These are phyloP conservation scores for Trebouxia sp. DNA, from an alignment of 139 green algal species.

Conservation along the genomic window DNA sequence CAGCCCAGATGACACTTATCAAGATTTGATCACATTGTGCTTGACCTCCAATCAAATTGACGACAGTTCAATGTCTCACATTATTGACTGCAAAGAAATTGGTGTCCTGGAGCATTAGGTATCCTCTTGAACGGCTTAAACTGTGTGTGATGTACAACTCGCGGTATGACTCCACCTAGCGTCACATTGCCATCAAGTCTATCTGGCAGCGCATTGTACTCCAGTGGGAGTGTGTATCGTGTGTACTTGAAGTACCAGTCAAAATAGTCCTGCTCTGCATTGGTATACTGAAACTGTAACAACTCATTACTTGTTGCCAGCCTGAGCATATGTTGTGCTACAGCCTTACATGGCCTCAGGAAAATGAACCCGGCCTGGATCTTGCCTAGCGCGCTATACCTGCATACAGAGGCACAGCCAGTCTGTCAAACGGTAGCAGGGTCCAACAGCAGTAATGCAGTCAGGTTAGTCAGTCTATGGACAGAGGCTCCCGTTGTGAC, in stretches of 20 bases:
- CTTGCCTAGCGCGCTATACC: conserved; percentile 18
- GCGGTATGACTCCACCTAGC: neutral
- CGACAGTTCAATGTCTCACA: neutral
- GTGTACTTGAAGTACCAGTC: conserved; percentile 33
- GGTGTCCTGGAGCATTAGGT: neutral
- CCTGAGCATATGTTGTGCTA: conserved; percentile 8
- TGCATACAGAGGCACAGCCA: neutral
- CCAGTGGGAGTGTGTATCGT: neutral
- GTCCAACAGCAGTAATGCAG: too few species aligned
- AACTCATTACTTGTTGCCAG: neutral
- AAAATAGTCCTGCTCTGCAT: conserved; percentile 28
- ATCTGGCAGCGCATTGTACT: conserved; percentile 20
- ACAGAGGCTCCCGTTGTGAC: too few species aligned
- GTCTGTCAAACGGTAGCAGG: too few species aligned
- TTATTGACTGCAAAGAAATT: conserved; percentile 23
- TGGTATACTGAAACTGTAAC: conserved; percentile 24
- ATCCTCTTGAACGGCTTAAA: conserved; percentile 20
- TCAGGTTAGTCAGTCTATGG: too few species aligned
- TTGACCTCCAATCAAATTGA: too few species aligned
- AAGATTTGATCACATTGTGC: too few species aligned
- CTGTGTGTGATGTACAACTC: conserved; percentile 19
- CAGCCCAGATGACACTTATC: too few species aligned
- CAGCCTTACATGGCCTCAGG: neutral
- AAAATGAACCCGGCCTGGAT: conserved; percentile 25
- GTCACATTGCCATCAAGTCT: neutral